These are phyloP conservation scores for Adansonia gregorii DNA, from an alignment of 441 rosid species.

Conservation along the genomic window DNA sequence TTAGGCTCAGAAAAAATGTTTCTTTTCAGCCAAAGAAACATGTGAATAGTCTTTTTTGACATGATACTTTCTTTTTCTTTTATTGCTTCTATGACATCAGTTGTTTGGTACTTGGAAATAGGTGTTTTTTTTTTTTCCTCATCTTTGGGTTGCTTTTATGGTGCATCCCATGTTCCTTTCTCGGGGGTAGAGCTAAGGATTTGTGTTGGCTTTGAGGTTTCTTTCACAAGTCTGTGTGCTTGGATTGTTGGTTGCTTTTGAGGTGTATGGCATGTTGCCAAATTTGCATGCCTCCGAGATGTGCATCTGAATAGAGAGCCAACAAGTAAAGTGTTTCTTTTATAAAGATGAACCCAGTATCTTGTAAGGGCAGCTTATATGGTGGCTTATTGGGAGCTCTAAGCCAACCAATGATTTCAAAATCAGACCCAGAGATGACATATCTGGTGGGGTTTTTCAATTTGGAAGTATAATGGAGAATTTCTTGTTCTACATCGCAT, in stretches of 20 bases:
- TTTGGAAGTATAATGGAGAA: background rate
- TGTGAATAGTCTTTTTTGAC: background rate
- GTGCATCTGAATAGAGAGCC: slow-evolving; percentile 11
- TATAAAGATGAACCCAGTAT: background rate
- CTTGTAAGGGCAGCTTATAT: too few species aligned
- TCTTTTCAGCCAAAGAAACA: background rate
- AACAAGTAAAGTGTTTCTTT: background rate
- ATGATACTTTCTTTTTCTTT: background rate
- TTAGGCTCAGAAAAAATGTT: background rate
- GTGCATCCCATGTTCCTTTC: too few species aligned
- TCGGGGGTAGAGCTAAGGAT: too few species aligned
- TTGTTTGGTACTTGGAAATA: background rate
- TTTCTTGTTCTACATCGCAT: background rate
- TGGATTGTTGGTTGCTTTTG: slow-evolving; percentile 12
- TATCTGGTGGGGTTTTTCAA: background rate
- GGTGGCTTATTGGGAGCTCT: too few species aligned
- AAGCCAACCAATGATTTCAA: background rate
- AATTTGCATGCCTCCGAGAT: slow-evolving; percentile 2
- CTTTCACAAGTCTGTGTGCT: background rate
- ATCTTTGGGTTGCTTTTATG: too few species aligned
- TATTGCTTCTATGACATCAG: background rate
- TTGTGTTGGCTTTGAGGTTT: slow-evolving; percentile 8
- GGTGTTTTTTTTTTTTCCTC: too few species aligned
- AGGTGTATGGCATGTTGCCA: background rate
- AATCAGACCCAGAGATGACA: background rate